These are phyloP conservation scores for Ceratocystis huliohia DNA, from an alignment of 2,329 filamentous ascomycete genomes.

Conservation along the genomic window DNA sequence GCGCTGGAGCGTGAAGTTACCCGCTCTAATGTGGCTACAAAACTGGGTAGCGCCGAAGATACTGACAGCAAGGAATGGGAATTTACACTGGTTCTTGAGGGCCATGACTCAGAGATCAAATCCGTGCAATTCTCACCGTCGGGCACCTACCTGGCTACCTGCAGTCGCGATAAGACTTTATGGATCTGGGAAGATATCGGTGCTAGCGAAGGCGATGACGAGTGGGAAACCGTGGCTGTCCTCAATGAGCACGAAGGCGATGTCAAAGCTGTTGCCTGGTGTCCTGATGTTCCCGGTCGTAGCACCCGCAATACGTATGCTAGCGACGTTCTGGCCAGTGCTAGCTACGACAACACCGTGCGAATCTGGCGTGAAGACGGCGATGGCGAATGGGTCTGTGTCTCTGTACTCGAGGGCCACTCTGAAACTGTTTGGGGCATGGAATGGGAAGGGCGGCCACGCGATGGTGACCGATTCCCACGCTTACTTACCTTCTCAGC, in stretches of 20 bases:
- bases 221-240: slow-evolving; percentile 93
- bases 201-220: slow-evolving; percentile 62
- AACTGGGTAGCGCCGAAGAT: slow-evolving; percentile 24
- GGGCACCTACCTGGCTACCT: slow-evolving; percentile 74
- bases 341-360: slow-evolving; percentile 89
- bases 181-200: slow-evolving; percentile 98
- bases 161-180: slow-evolving; percentile 81
- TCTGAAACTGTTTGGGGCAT: slow-evolving; percentile 80
- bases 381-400: slow-evolving; percentile 84
- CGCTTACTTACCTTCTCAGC: slow-evolving; percentile 75
- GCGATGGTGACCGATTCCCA: slow-evolving; percentile 34
- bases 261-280: slow-evolving; percentile 90
- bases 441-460: slow-evolving; percentile 49
- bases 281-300: slow-evolving; percentile 51
- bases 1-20: slow-evolving; percentile 22
- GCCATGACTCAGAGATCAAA: slow-evolving; percentile 91
- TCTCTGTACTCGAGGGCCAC: slow-evolving; percentile 69
- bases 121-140: slow-evolving; percentile 59
- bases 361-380: slow-evolving; percentile 79
- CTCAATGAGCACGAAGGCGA: slow-evolving; percentile 90
- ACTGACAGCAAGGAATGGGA: slow-evolving; percentile 63
- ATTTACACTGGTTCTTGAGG: slow-evolving; percentile 82
- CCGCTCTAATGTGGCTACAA: slow-evolving; percentile 1
- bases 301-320: slow-evolving; percentile 37
- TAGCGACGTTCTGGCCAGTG: slow-evolving; percentile 67